Evolutionary conservation across 306 rosid species (phyloP), one percentile per base, ranked within the genome.

Genomic region (Arachis hypogaea): DNA sequence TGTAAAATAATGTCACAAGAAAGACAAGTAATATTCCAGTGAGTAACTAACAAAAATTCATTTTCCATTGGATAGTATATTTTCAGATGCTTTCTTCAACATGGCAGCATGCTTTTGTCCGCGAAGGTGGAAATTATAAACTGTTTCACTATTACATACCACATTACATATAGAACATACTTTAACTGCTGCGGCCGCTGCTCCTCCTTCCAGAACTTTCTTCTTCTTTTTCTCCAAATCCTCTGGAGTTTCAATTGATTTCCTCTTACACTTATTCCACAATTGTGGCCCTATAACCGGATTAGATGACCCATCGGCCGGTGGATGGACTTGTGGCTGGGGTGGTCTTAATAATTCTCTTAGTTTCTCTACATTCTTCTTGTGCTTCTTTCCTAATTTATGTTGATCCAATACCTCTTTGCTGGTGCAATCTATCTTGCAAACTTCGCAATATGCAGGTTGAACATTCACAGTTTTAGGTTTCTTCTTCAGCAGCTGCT

Each of bases 361-460:
- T 57, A 75, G 68, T 73, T 80, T 83, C 18, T 69, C 87, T 76
- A 83, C 40, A 66, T 80, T 86, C 76, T 59, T 75, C 82, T 83
- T 81, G 85, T 86, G 89, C 68, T 71, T 86, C 79, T 83, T 86
- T 14, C 89, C 89, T 66, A 75, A 67, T 72, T 86, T 86, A 78
- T 86, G 89, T 49, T 80, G 83, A 62, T 83, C 80, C 16, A 86
- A 80, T 0, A 86, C 85, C 38, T 49, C 72, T 76, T 80, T 78
- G 69, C 87, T 75, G 73, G 84, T 82, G 42, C 89, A 86, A 29
- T 80, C 82, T 60, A 83, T 41, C 69, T 86, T 84, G 81, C 88
- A 86, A 76, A 86, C 72, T 60, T 81, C 88, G 70, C 90, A 86
- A 67, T 59, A 77, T 49, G 84, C 87, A 61, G 87, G 5, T 62